phyloP scores from a whole-genome alignment of 2,329 filamentous ascomycete species.

The Penicillium sclerotigenum region DNA sequence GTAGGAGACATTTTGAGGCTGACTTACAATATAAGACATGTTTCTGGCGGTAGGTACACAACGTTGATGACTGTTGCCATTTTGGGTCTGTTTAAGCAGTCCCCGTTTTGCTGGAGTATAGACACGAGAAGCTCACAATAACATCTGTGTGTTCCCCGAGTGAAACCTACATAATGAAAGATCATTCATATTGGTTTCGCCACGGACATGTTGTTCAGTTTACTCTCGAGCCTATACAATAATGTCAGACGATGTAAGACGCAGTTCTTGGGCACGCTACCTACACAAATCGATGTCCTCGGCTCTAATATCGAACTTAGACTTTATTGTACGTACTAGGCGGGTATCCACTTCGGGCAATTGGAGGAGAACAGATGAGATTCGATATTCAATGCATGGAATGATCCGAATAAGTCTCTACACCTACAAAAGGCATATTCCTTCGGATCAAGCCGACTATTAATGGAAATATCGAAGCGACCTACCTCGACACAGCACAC shows the following conservation, averaged over 20 bases:
- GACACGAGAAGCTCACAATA: neutral
- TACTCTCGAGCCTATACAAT: neutral
- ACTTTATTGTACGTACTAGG: neutral
- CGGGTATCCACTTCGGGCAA: neutral
- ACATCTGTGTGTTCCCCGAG: neutral
- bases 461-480: neutral
- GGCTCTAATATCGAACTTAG: neutral
- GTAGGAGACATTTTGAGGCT: constrained; percentile 5
- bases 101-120: neutral
- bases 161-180: neutral
- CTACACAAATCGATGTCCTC: neutral
- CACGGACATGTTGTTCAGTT: neutral
- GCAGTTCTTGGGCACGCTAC: neutral
- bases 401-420: neutral
- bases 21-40: neutral
- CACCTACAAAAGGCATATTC: neutral
- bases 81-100: neutral
- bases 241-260: neutral
- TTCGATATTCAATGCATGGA: neutral
- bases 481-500: neutral
- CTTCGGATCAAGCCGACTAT: neutral
- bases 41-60: neutral
- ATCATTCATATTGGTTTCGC: neutral
- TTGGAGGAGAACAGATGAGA: neutral
- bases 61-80: neutral